Conservation (phyloP, 371 early-diverging fungal species). For the Lichtheimia ramosa region DNA sequence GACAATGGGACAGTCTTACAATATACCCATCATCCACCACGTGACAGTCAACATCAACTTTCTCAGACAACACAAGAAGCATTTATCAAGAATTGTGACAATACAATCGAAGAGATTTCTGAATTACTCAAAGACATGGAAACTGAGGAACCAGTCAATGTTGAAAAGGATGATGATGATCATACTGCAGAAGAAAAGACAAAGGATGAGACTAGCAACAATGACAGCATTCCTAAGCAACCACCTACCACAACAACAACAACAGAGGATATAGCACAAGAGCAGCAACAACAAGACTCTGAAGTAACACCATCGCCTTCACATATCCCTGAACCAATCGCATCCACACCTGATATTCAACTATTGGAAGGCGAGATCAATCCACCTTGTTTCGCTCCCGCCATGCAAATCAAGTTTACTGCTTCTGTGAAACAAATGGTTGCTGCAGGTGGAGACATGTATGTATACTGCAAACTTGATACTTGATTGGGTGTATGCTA, state of each 20-base stretch:
- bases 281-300: neutral
- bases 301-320: neutral
- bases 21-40: constrained; percentile 10
- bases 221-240: neutral
- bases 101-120: constrained; percentile 37
- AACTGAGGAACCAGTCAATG: neutral
- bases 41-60: neutral
- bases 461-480: neutral
- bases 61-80: constrained; percentile 11
- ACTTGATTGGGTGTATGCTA: neutral
- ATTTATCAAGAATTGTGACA: constrained; percentile 31
- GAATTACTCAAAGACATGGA: constrained; percentile 39
- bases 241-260: constrained; percentile 1
- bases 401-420: too few relatives aligned
- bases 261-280: neutral
- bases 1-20: constrained; percentile 31
- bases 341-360: too few relatives aligned
- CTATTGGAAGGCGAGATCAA: too few relatives aligned
- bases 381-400: too few relatives aligned
- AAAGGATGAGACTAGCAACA: too few relatives aligned
- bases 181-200: too few relatives aligned
- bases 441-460: neutral
- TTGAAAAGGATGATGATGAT: neutral
- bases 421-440: neutral
- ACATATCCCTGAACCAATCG: neutral